These are phyloP conservation scores for Spizellomyces sp. DNA, from an alignment of 192 early-diverging fungal genomes.

Conservation along the genomic window DNA sequence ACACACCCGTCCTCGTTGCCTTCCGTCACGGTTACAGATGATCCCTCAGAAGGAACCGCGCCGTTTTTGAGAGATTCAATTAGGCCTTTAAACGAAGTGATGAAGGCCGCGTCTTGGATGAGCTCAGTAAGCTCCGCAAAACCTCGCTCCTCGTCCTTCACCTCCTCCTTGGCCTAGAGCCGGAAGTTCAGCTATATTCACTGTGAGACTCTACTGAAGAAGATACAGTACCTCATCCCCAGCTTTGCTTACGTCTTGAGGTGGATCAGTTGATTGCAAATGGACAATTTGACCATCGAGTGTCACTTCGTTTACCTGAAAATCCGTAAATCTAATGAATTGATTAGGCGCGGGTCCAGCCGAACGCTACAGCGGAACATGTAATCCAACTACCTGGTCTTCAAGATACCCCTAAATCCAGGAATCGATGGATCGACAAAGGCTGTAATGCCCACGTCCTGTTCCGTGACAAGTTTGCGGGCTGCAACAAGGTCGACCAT, in stretches of 20 bases:
- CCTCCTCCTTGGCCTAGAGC: constrained; percentile 1
- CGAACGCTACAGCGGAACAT: neutral
- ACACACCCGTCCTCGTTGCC: constrained; percentile 22
- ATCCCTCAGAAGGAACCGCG: neutral
- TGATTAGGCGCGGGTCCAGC: no score
- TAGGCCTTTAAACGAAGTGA: constrained; percentile 13
- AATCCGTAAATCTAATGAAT: constrained; percentile 73
- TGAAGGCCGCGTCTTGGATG: constrained; percentile 24
- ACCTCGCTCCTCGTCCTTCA: constrained; percentile 10
- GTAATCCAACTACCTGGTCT: constrained; percentile 51
- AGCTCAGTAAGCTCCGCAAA: constrained; percentile 9
- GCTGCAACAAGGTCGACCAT: neutral
- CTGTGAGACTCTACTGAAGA: neutral
- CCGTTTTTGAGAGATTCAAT: constrained; percentile 13
- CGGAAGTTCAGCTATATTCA: constrained; percentile 18
- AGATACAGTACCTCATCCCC: neutral
- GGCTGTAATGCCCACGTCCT: constrained; percentile 64
- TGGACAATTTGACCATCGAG: constrained; percentile 68
- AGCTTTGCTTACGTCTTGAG: constrained; percentile 25
- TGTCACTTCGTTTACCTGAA: constrained; percentile 93
- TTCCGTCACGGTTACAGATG: constrained; percentile 10
- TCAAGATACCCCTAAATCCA: constrained; percentile 61
- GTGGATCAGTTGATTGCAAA: constrained; percentile 47
- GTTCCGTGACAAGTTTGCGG: neutral
- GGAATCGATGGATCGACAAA: constrained; percentile 39